Evolutionary conservation across 164 flowering plant genomes (phyloP).

Genomic region (Magnolia kwangsiensis): DNA sequence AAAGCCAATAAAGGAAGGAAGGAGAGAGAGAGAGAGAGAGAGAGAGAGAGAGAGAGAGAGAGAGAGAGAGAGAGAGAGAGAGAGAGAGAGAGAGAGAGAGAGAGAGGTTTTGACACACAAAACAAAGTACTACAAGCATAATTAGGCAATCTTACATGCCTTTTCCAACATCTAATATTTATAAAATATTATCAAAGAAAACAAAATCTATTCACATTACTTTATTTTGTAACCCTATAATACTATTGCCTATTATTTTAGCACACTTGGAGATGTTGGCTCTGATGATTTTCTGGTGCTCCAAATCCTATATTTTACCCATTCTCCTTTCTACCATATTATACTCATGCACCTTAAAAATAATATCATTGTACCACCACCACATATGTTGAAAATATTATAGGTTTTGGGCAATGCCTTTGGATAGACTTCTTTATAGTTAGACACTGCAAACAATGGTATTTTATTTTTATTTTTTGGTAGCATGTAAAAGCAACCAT

Average conservation of each 20-base stretch:
- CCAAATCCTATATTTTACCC: background rate
- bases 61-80: background rate
- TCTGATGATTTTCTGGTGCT: background rate
- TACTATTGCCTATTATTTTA: constrained; percentile 6
- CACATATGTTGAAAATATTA: background rate
- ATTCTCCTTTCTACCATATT: background rate
- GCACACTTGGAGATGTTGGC: background rate
- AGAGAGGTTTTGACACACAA: background rate
- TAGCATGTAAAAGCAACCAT: background rate
- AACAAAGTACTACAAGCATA: background rate
- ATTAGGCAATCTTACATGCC: background rate
- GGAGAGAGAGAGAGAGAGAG: background rate
- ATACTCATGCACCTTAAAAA: background rate
- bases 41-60: background rate
- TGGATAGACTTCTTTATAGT: constrained; percentile 3
- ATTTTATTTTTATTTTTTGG: background rate
- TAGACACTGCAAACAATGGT: background rate
- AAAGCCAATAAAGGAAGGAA: background rate
- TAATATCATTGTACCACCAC: background rate
- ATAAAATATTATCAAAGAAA: background rate
- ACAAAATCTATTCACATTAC: background rate
- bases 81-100: background rate
- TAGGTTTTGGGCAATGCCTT: background rate
- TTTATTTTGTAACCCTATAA: background rate
- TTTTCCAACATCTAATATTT: constrained; percentile 3